Percentiles rank a stretch among this genome's conserved stretches.
These are phyloP conservation scores for Pseudoturritis turrita DNA, from an alignment of 345 rosid species.

Conservation along the genomic window DNA sequence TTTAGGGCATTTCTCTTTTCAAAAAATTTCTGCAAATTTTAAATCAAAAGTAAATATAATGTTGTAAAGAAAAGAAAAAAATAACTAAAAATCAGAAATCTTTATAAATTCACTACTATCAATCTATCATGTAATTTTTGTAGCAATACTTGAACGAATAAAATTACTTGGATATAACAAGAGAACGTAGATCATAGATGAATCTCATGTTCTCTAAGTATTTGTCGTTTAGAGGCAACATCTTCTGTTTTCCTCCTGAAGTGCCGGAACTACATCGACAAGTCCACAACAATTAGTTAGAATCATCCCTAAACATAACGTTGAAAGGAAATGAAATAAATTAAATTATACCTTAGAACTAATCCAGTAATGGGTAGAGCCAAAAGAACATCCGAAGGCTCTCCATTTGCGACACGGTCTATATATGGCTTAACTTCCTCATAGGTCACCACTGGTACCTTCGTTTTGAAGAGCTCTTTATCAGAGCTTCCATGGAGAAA, in stretches of 20 bases:
- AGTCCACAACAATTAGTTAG: too few species aligned
- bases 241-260: conserved; percentile 22
- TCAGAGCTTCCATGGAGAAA: conserved; percentile 35
- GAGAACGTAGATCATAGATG: background rate
- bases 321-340: too few species aligned
- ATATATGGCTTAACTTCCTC: conserved; percentile 51
- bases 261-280: conserved; percentile 53
- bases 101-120: too few species aligned
- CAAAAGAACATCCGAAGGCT: conserved; percentile 40
- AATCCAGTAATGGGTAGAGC: conserved; percentile 53
- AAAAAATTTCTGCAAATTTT: too few species aligned
- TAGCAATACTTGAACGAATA: too few species aligned
- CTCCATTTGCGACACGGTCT: background rate
- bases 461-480: conserved; percentile 37
- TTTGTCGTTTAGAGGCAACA: conserved; percentile 45
- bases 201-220: background rate
- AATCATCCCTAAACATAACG: too few species aligned
- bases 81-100: too few species aligned
- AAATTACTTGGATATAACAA: background rate
- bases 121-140: too few species aligned
- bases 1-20: too few species aligned
- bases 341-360: conserved; percentile 32
- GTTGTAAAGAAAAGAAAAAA: too few species aligned
- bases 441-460: conserved; percentile 49
- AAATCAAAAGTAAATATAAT: too few species aligned